These are phyloP conservation scores for Hansfordia pulvinata DNA, from an alignment of 2,329 filamentous ascomycete genomes.

Conservation along the genomic window DNA sequence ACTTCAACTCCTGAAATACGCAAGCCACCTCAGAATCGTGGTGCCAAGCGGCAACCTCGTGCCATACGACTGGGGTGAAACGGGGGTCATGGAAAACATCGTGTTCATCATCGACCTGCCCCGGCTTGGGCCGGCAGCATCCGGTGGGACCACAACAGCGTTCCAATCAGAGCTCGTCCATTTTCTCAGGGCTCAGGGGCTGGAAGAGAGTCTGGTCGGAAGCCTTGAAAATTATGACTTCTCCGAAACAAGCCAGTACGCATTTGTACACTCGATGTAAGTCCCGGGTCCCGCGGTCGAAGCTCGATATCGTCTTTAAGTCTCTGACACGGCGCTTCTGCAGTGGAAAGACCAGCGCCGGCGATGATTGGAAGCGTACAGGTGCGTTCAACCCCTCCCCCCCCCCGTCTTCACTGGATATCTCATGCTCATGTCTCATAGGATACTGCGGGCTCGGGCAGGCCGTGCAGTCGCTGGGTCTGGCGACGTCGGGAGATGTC, in stretches of 20 bases:
- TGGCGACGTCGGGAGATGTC: slow-evolving; percentile 39
- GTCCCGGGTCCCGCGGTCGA: slow-evolving; percentile 18
- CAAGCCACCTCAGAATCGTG: slow-evolving; percentile 60
- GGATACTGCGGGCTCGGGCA: slow-evolving; percentile 64
- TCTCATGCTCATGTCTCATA: slow-evolving; percentile 11
- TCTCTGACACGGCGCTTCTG: slow-evolving; percentile 8
- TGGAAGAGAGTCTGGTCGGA: slow-evolving; percentile 49
- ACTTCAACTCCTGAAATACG: slow-evolving; percentile 75
- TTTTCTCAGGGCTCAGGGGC: slow-evolving; percentile 54
- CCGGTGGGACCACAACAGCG: slow-evolving; percentile 18
- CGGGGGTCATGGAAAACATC: slow-evolving; percentile 74
- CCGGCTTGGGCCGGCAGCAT: slow-evolving; percentile 25
- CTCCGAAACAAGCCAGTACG: slow-evolving; percentile 52
- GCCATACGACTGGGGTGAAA: slow-evolving; percentile 68
- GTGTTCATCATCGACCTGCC: slow-evolving; percentile 91
- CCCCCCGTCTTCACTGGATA: slow-evolving; percentile 1
- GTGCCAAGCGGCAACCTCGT: slow-evolving; percentile 81
- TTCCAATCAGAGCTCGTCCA: slow-evolving; percentile 46
- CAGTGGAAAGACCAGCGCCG: slow-evolving; percentile 42
- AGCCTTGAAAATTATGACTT: slow-evolving; percentile 77
- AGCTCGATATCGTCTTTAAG: slow-evolving; percentile 1
- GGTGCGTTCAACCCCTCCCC: slow-evolving; percentile 18
- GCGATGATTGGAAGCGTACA: slow-evolving; percentile 27
- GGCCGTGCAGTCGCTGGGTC: slow-evolving; percentile 49
- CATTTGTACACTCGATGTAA: slow-evolving; percentile 78